Percentiles rank a stretch among this genome's conserved stretches.
Conservation (phyloP, 140 eudicot genomes). For the Anethum foeniculum region DNA sequence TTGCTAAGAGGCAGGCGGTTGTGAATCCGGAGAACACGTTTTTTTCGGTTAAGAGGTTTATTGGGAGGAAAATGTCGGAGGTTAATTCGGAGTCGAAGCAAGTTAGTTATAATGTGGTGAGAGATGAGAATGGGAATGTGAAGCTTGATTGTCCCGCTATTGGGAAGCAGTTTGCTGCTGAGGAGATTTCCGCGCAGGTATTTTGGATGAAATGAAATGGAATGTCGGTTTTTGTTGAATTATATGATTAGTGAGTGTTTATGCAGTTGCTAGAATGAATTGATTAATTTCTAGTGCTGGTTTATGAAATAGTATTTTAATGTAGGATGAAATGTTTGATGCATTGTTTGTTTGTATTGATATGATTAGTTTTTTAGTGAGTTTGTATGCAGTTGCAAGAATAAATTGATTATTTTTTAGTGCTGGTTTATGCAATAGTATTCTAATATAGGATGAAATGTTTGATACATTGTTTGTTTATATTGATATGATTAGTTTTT, state of each 20-base stretch:
- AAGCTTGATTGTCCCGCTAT: slow-evolving; percentile 88
- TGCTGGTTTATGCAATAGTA: too few relatives aligned
- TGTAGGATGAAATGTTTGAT: too few relatives aligned
- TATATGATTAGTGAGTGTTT: not conserved
- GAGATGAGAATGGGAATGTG: slow-evolving; percentile 80
- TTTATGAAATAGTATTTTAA: not conserved
- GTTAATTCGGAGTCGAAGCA: slow-evolving; percentile 80
- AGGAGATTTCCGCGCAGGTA: slow-evolving; percentile 6
- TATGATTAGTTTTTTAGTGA: too few relatives aligned
- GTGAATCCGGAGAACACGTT: slow-evolving; percentile 72
- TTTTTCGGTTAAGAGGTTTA: slow-evolving; percentile 77
- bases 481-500: too few relatives aligned
- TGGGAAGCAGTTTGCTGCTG: slow-evolving; percentile 37
- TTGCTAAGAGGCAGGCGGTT: not conserved
- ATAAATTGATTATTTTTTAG: too few relatives aligned
- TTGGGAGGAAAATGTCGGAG: slow-evolving; percentile 85
- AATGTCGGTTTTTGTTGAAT: not conserved
- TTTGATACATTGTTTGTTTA: too few relatives aligned
- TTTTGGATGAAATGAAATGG: not conserved
- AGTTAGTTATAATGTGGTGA: slow-evolving; percentile 68
- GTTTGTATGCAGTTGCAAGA: too few relatives aligned
- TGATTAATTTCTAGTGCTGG: too few relatives aligned
- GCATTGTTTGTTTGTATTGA: too few relatives aligned
- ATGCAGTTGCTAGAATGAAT: too few relatives aligned
- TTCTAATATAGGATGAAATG: too few relatives aligned